Conservation (phyloP, 768 basidiomycete species). For the Termitomyces sp. region DNA sequence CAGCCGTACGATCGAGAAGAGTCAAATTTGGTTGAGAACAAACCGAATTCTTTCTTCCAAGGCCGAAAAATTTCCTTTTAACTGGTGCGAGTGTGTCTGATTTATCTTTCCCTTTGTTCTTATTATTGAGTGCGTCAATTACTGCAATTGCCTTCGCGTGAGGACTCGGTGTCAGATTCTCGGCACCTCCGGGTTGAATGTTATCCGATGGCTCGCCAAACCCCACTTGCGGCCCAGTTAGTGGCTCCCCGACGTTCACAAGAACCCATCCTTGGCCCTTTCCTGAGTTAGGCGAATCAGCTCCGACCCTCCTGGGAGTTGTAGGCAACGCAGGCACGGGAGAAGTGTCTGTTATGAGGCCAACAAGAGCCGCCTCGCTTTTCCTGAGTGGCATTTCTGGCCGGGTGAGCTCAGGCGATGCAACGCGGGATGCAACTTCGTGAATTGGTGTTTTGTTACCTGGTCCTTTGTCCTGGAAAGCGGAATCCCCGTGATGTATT, state of each 20-base stretch:
- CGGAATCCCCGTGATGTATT: constrained; percentile 12
- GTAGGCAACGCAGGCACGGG: constrained; percentile 15
- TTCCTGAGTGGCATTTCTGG: constrained; percentile 43
- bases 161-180: constrained; percentile 15
- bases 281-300: constrained; percentile 15
- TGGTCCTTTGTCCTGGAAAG: constrained; percentile 19
- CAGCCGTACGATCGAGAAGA: neutral
- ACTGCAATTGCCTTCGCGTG: constrained; percentile 63
- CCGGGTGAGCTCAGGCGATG: constrained; percentile 50
- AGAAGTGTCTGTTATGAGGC: constrained; percentile 37
- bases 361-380: constrained; percentile 63
- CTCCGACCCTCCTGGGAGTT: neutral
- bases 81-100: constrained; percentile 8
- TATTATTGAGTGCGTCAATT: constrained; percentile 54
- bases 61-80: constrained; percentile 33
- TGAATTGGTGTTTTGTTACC: constrained; percentile 35
- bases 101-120: constrained; percentile 31
- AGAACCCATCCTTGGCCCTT: constrained; percentile 63
- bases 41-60: constrained; percentile 36
- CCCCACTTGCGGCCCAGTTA: constrained; percentile 3
- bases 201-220: neutral
- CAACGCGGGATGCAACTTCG: constrained; percentile 48
- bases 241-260: constrained; percentile 52
- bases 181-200: neutral
- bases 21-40: constrained; percentile 14